Base-by-base conservation (phyloP, 164 flowering plant genomes). In the Vitis cinerea region DNA sequence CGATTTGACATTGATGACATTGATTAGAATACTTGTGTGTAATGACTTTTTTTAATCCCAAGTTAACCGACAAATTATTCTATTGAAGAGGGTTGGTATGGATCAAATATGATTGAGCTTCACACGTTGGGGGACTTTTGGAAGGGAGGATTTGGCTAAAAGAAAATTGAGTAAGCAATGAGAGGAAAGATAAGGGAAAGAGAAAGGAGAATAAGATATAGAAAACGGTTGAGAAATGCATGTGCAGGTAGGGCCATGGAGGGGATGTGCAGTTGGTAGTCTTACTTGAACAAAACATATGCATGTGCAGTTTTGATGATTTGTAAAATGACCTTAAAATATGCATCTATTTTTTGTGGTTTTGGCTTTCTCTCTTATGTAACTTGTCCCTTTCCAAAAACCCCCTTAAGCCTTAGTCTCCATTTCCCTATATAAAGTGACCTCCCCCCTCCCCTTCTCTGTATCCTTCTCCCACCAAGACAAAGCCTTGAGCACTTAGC, bases 231-330 rank as follows among this genome's bases (percentile, higher is more conserved):
- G 68, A 64, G 44, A 63, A 66, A 48, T 60, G 86, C 88, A 86
- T 84, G 90, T 84, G 85, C 72, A 17, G 37, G 68, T 50, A 68
- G 81, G 83, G 78, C 76, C 80, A 59, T 37, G 44, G 44, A 29
- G 8, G 7, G 62, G 31, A 48, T 12, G 19, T 72, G 77, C 83
- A 67, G 82, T 85, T 83, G 82, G 83, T 71, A 37, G 49, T 65
- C 67, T 30, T 71, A 58, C 52, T 48, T 60, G 63, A 80, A 37
- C 4, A 3, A 37, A 37, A 84, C 88, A 84, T 66, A 67, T 67
- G 78, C 88, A 86, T 86, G 90, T 86, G 90, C 85, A 19, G 70
- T 71, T 72, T 37, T 37, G 44, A 37, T 63, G 65, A 54, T 52
- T 47, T 61, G 37, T 51, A 19, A 68, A 27, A 13, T 52, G 19